These are phyloP conservation scores for Oleoguttula mirabilis DNA, from an alignment of 495 filamentous ascomycete species.

Conservation along the genomic window DNA sequence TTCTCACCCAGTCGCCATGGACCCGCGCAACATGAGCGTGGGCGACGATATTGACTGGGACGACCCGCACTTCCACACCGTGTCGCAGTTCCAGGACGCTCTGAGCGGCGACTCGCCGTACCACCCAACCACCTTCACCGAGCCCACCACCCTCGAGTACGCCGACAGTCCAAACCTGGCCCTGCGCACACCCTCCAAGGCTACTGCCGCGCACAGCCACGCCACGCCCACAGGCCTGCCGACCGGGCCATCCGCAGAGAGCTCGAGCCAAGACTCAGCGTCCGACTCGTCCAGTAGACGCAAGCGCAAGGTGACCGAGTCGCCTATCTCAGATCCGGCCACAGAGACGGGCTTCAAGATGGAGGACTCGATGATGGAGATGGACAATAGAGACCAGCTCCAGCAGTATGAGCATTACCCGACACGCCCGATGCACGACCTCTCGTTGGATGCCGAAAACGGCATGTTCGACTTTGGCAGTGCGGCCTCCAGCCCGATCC, in stretches of 20 bases:
- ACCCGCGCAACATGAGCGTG: not conserved
- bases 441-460: constrained; percentile 31
- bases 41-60: constrained; percentile 13
- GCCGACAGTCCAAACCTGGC: constrained; percentile 3
- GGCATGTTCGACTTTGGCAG: constrained; percentile 64
- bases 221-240: too few relatives aligned
- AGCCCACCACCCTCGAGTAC: constrained; percentile 16
- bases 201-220: too few relatives aligned
- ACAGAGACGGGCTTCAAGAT: constrained; percentile 6
- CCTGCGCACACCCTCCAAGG: constrained; percentile 11
- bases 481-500: constrained; percentile 52
- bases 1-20: constrained; percentile 1
- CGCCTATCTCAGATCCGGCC: constrained; percentile 28
- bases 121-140: constrained; percentile 1
- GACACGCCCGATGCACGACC: constrained; percentile 6
- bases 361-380: constrained; percentile 14
- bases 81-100: constrained; percentile 10
- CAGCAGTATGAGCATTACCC: constrained; percentile 2
- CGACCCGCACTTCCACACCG: constrained; percentile 9
- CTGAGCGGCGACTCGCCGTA: constrained; percentile 12
- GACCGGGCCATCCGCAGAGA: constrained; percentile 31
- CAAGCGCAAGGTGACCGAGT: constrained; percentile 37
- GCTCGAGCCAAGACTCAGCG: constrained; percentile 36
- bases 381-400: not conserved
- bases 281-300: constrained; percentile 35